phyloP scores from a whole-genome alignment of 2,329 filamentous ascomycete species.

The Calonectria pauciramosa region DNA sequence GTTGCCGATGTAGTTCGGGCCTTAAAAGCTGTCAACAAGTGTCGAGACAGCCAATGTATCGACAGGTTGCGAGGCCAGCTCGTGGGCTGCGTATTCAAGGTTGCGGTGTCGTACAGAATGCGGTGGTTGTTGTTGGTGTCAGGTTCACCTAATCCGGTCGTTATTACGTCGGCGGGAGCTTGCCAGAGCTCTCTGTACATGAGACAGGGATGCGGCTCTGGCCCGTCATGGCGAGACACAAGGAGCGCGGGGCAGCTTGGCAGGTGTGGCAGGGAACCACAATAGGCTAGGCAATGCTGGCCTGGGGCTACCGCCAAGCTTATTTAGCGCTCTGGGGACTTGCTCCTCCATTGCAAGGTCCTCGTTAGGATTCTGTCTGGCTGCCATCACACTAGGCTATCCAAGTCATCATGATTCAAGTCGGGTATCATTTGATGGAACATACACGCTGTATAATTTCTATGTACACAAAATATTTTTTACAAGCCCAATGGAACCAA shows the following conservation, averaged over 20 bases:
- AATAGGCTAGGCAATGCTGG: neutral
- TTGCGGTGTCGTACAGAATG: neutral
- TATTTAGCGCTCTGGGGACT: neutral
- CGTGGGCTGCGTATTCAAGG: neutral
- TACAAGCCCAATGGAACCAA: neutral
- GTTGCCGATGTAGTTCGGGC: neutral
- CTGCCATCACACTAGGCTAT: neutral
- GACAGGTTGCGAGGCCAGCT: slow-evolving; percentile 6
- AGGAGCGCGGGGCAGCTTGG: neutral
- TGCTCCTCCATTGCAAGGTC: neutral
- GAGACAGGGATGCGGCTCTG: slow-evolving; percentile 22
- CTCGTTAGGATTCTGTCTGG: neutral
- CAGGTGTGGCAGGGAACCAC: neutral
- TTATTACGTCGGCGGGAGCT: slow-evolving; percentile 20
- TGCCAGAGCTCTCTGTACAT: slow-evolving; percentile 19
- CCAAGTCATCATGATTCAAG: neutral
- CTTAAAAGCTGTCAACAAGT: too few relatives aligned
- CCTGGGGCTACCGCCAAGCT: neutral
- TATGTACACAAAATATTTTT: neutral
- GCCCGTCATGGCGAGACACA: neutral
- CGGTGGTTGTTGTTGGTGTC: neutral
- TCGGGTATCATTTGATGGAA: slow-evolving; percentile 38
- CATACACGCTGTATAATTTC: neutral
- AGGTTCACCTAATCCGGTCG: neutral
- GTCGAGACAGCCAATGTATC: neutral